These are phyloP conservation scores for Albatrellus ellisii DNA, from an alignment of 768 basidiomycete genomes.

Conservation along the genomic window DNA sequence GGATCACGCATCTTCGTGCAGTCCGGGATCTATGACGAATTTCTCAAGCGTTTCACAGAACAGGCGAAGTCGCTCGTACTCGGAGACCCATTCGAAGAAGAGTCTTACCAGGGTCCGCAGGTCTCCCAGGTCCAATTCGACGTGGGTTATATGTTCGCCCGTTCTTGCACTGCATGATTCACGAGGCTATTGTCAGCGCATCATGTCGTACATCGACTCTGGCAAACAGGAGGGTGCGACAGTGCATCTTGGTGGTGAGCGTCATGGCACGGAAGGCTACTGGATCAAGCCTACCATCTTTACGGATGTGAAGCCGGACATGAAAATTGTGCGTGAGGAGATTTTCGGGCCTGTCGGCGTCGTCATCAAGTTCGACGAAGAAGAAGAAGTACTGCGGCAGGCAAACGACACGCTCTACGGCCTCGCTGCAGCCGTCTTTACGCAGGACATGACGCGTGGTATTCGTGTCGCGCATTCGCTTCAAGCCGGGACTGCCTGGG, in stretches of 20 bases:
- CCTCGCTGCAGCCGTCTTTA: slow-evolving; percentile 81
- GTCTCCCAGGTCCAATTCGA: slow-evolving; percentile 66
- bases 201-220: slow-evolving; percentile 47
- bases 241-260: slow-evolving; percentile 40
- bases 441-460: slow-evolving; percentile 63
- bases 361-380: slow-evolving; percentile 49
- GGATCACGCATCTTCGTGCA: slow-evolving; percentile 80
- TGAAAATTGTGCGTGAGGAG: slow-evolving; percentile 46
- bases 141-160: slow-evolving; percentile 19
- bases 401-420: slow-evolving; percentile 88
- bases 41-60: slow-evolving; percentile 44
- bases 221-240: slow-evolving; percentile 49
- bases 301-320: slow-evolving; percentile 37
- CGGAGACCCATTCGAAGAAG: slow-evolving; percentile 55
- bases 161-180: too few relatives aligned
- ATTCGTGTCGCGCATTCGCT: slow-evolving; percentile 60
- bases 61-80: slow-evolving; percentile 42
- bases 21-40: slow-evolving; percentile 65
- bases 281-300: slow-evolving; percentile 54
- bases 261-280: slow-evolving; percentile 42
- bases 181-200: slow-evolving; percentile 24
- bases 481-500: slow-evolving; percentile 73
- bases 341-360: slow-evolving; percentile 65
- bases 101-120: slow-evolving; percentile 64
- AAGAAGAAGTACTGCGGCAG: slow-evolving; percentile 47